These are phyloP conservation scores for Hypoxylon lenormandii DNA, from an alignment of 495 filamentous ascomycete species.

Conservation along the genomic window DNA sequence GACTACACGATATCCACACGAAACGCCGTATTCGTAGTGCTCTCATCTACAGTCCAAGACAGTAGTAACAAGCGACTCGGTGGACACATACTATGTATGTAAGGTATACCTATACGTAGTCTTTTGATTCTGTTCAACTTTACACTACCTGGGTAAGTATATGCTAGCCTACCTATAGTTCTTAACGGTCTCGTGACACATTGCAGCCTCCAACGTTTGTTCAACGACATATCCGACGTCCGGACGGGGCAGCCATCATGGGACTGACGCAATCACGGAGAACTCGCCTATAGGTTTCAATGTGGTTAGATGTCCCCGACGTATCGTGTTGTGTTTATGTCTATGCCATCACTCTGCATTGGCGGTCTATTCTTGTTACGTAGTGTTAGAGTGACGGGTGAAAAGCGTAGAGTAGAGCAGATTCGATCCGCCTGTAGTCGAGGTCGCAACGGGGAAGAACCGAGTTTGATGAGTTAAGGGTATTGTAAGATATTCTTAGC, in stretches of 20 bases:
- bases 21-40: slow-evolving; percentile 14
- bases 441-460: slow-evolving; percentile 5
- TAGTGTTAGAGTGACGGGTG: slow-evolving; percentile 3
- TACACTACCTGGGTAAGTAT: slow-evolving; percentile 10
- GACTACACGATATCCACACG: slow-evolving; percentile 22
- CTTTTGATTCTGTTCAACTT: slow-evolving; percentile 26
- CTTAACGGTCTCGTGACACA: slow-evolving; percentile 32
- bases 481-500: slow-evolving; percentile 1
- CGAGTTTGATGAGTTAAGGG: slow-evolving; percentile 24
- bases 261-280: slow-evolving; percentile 13
- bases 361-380: slow-evolving; percentile 1
- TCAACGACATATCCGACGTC: not conserved
- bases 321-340: not conserved
- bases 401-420: not conserved
- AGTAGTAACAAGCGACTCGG: slow-evolving; percentile 34
- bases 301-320: slow-evolving; percentile 5
- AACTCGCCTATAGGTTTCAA: slow-evolving; percentile 19
- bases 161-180: slow-evolving; percentile 25
- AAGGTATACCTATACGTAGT: not conserved
- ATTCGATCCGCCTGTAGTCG: slow-evolving; percentile 11
- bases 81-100: slow-evolving; percentile 4
- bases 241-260: not conserved
- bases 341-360: slow-evolving; percentile 25
- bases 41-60: slow-evolving; percentile 24
- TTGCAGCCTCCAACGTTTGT: slow-evolving; percentile 12